phyloP scores from a whole-genome alignment of 345 rosid species.

The Erysimum cheiranthoides region DNA sequence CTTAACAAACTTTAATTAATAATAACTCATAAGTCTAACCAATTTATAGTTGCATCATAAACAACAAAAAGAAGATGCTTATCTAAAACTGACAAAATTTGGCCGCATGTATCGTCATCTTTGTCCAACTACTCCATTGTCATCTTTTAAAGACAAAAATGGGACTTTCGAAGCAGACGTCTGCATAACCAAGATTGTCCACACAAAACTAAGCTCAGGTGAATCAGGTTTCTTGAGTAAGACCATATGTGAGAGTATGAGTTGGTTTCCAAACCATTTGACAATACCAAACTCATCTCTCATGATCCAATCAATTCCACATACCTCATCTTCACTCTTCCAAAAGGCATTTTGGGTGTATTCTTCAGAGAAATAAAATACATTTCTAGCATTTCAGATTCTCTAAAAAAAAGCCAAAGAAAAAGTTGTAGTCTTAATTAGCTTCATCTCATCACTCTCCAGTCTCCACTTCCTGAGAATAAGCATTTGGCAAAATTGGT shows the following conservation, averaged over 20 bases:
- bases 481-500: neutral
- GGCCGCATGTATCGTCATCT: neutral
- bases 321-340: neutral
- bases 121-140: neutral
- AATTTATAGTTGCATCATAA: neutral
- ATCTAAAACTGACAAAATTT: neutral
- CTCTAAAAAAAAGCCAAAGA: too few species aligned
- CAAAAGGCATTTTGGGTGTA: neutral
- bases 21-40: too few species aligned
- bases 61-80: neutral
- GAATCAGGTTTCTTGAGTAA: neutral
- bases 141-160: neutral
- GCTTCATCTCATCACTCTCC: neutral
- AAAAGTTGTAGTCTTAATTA: neutral
- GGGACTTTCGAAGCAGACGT: neutral
- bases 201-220: neutral
- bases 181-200: neutral
- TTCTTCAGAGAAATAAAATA: neutral
- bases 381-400: too few species aligned
- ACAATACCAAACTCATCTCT: neutral
- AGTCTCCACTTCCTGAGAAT: too few species aligned
- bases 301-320: neutral
- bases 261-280: neutral
- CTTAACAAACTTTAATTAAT: too few species aligned
- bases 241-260: neutral